Evolutionary conservation across 225 moss, liverwort and hornwort genomes (phyloP).

Genomic region (Pseudoscleropodium purum): DNA sequence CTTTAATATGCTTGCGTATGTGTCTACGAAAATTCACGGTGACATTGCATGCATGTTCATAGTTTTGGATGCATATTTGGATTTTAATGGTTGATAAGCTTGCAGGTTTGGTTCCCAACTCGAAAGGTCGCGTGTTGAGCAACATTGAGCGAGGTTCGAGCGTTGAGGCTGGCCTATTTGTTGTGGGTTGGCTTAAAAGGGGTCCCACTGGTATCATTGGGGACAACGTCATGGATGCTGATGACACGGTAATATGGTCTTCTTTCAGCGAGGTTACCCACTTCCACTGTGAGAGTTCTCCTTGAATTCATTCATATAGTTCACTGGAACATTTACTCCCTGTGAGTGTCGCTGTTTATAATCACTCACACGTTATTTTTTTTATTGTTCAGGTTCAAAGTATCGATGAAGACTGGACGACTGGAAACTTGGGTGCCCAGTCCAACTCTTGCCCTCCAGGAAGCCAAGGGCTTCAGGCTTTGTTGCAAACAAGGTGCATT

Average conservation of each 20-base stretch:
- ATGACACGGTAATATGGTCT: constrained; percentile 61
- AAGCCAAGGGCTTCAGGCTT: constrained; percentile 43
- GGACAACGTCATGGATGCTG: constrained; percentile 80
- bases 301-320: not conserved
- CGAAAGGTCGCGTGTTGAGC: constrained; percentile 64
- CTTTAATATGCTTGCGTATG: not conserved
- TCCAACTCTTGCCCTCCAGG: constrained; percentile 29
- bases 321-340: not conserved
- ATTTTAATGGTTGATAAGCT: not conserved
- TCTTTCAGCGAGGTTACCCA: not conserved
- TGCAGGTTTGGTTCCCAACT: constrained; percentile 78
- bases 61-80: not conserved
- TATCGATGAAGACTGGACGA: constrained; percentile 59
- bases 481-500: constrained; percentile 42
- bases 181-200: constrained; percentile 91
- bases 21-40: not conserved
- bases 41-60: not conserved
- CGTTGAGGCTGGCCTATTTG: constrained; percentile 70
- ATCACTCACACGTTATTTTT: not conserved
- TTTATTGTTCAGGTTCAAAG: constrained; percentile 48
- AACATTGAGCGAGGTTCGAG: constrained; percentile 12
- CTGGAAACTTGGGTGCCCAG: constrained; percentile 28
- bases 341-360: not conserved
- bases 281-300: not conserved
- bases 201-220: constrained; percentile 94